Evolutionary conservation across 2,329 filamentous ascomycete species (phyloP), one percentile per base, ranked within the genome.

Genomic region (Xylariaceae sp.): DNA sequence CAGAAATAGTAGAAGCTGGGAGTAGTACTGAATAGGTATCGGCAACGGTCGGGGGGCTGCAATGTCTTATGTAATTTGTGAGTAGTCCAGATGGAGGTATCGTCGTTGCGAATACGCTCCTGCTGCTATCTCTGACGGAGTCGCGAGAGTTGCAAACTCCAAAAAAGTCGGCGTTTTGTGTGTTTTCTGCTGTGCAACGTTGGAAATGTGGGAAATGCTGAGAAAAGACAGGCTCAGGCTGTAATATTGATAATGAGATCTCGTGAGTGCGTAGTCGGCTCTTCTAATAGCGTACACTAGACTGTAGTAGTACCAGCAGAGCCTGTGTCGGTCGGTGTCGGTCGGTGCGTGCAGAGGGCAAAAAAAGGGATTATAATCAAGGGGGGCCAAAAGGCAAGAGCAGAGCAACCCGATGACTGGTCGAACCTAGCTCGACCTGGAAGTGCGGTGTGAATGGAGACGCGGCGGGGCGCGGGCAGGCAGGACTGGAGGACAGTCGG

Each of bases 381-480:
- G 55, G 57, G 17, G 42, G 42, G 42, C 53, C 47, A 55, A 61
- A 59, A 56, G 49, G 35, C 59, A 53, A 55, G 54, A 54, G 37
- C 53, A 17, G 9, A 57, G 23, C 23, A 30, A 30, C 35, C 47
- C 53, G 52, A 63, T 61, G 61, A 63, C 58, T 63, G 59, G 56
- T 59, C 53, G 53, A 42, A 30, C 49, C 23, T 35, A 51, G 56
- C 55, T 51, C 34, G 42, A 55, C 52, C 60, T 59, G 58, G 60
- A 64, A 62, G 60, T 64, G 62, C 62, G 62, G 60, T 64, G 62
- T 62, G 62, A 55, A 61, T 59, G 53, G 58, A 37, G 58, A 58
- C 15, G 23, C 23, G 52, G 57, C 60, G 51, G 58, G 60, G 51
- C 44, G 53, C 60, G 45, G 58, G 60, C 55, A 35, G 51, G 45